Conservation (phyloP, 2,329 filamentous ascomycete species). For the Mycocentrospora acerina region DNA sequence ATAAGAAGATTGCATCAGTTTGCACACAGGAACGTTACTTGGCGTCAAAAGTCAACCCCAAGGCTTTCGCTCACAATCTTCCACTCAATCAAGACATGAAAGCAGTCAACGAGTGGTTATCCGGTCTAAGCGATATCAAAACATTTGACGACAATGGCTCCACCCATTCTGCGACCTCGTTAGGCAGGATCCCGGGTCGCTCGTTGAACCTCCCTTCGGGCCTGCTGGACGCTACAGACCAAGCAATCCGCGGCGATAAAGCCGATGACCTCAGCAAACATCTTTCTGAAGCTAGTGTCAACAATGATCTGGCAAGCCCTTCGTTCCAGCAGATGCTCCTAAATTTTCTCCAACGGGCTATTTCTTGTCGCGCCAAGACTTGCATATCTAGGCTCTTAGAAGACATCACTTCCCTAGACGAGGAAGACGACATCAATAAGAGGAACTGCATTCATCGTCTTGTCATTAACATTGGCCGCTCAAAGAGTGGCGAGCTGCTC, state of each 20-base stretch:
- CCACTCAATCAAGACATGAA: constrained; percentile 61
- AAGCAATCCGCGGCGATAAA: constrained; percentile 70
- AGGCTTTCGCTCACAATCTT: constrained; percentile 78
- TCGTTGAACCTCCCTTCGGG: constrained; percentile 70
- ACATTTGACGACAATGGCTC: constrained; percentile 74
- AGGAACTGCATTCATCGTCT: constrained; percentile 92
- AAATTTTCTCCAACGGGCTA: constrained; percentile 76
- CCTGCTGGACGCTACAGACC: constrained; percentile 70
- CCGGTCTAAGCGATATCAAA: constrained; percentile 75
- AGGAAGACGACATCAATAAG: constrained; percentile 89
- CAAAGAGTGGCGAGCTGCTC: constrained; percentile 57
- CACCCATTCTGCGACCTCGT: constrained; percentile 66
- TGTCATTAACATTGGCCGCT: constrained; percentile 86
- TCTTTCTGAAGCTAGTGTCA: constrained; percentile 60
- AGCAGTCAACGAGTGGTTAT: constrained; percentile 88
- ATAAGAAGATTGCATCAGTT: constrained; percentile 83
- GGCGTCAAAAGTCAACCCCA: constrained; percentile 84
- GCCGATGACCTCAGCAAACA: constrained; percentile 56
- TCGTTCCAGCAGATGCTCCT: constrained; percentile 69
- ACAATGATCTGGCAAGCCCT: constrained; percentile 49
- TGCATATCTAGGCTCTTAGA: constrained; percentile 72
- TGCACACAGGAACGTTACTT: constrained; percentile 84
- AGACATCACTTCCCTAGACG: constrained; percentile 71
- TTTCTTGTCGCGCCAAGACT: constrained; percentile 66
- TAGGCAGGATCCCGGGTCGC: constrained; percentile 75